Conservation (phyloP, 2,329 filamentous ascomycete species). For the Boeremia lycopersici region DNA sequence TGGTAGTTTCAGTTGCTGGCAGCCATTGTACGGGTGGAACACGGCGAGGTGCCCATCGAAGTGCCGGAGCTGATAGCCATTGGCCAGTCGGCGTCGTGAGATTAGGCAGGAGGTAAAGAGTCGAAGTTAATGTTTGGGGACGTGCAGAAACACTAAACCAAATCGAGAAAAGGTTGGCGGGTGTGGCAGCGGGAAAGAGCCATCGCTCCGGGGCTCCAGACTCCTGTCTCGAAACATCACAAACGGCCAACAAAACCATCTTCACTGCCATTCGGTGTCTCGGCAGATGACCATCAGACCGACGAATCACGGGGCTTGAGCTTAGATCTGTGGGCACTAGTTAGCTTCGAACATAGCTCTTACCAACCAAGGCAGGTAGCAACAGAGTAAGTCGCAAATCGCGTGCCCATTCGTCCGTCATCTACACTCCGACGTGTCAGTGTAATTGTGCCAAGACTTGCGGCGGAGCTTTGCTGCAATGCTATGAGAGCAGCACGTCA, state of each 20-base stretch:
- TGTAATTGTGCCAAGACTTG: constrained; percentile 14
- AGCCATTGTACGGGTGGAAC: neutral
- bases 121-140: constrained; percentile 3
- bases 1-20: neutral
- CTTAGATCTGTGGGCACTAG: neutral
- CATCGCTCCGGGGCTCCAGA: constrained; percentile 13
- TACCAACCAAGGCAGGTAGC: constrained; percentile 10
- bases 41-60: neutral
- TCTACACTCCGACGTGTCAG: constrained; percentile 8
- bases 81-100: neutral
- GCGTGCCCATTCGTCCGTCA: constrained; percentile 1
- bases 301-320: neutral
- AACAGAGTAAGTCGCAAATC: neutral
- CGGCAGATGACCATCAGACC: neutral
- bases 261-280: neutral
- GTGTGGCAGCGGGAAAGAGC: constrained; percentile 10
- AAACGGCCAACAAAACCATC: neutral
- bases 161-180: neutral
- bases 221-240: constrained; percentile 3
- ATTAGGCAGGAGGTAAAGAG: constrained; percentile 9
- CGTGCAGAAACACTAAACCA: neutral
- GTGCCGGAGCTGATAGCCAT: neutral
- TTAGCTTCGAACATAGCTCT: neutral
- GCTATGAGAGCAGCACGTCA: constrained; percentile 5
- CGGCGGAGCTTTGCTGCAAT: constrained; percentile 1